Conservation (phyloP, 2,329 filamentous ascomycete genomes). For the Aspergillus ruber region DNA sequence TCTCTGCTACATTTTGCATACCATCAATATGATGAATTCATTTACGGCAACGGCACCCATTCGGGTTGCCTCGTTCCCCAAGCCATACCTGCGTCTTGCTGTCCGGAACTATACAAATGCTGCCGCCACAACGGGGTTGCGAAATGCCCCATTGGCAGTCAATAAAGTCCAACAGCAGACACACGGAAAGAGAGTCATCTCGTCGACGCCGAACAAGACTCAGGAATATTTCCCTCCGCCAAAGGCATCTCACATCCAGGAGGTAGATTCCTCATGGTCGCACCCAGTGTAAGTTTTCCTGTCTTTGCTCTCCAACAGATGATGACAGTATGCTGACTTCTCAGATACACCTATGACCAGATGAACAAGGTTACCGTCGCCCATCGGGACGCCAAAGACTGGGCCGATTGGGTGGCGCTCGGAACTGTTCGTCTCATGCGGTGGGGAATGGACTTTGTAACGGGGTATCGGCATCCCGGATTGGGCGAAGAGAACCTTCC, state of each 20-base stretch:
- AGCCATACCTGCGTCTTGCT: constrained; percentile 18
- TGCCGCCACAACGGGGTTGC: constrained; percentile 18
- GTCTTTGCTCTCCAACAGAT: neutral
- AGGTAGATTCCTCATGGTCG: constrained; percentile 61
- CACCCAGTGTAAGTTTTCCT: constrained; percentile 49
- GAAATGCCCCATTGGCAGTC: constrained; percentile 12
- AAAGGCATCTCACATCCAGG: constrained; percentile 55
- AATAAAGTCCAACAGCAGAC: constrained; percentile 10
- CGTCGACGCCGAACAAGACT: constrained; percentile 30
- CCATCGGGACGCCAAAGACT: constrained; percentile 66
- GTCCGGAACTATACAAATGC: constrained; percentile 19
- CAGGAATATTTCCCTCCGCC: constrained; percentile 53
- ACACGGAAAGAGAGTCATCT: constrained; percentile 28
- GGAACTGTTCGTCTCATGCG: constrained; percentile 68
- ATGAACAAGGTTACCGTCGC: constrained; percentile 69
- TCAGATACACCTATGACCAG: constrained; percentile 65
- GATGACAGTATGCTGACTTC: constrained; percentile 8
- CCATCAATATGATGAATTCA: constrained; percentile 20
- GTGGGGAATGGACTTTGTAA: constrained; percentile 74
- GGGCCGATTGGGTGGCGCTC: constrained; percentile 74
- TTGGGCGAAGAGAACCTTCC: constrained; percentile 37
- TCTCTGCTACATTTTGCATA: no score
- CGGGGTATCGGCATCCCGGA: constrained; percentile 69
- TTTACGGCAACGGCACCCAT: constrained; percentile 21
- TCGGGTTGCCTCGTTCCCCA: constrained; percentile 21